A percentile compares a stretch with the other conserved stretches of the same genome.
Conservation (phyloP, 148 eudicot genomes). For the Bassia scoparia region DNA sequence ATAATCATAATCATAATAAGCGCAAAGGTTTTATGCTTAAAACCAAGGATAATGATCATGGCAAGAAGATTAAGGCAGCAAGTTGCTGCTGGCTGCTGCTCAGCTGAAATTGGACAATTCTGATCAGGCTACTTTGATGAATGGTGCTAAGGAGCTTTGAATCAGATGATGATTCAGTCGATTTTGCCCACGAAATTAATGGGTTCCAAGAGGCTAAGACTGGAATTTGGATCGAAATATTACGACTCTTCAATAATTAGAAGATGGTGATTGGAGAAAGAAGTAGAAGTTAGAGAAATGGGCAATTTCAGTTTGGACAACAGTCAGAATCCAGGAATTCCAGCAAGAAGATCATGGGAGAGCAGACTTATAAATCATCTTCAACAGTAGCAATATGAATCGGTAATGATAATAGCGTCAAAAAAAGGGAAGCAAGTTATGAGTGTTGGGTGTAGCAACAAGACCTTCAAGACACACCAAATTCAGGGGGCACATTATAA, state of each 20-base stretch:
- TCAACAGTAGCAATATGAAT: conserved; percentile 4
- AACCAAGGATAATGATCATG: not conserved
- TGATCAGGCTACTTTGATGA: conserved; percentile 69
- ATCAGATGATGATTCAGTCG: conserved; percentile 73
- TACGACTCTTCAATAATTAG: not conserved
- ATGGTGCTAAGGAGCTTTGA: conserved; percentile 63
- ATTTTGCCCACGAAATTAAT: conserved; percentile 34
- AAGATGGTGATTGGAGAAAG: conserved; percentile 27
- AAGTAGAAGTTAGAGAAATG: conserved; percentile 17
- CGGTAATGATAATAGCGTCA: not conserved
- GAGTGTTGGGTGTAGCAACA: conserved; percentile 52
- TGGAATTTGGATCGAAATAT: conserved; percentile 29
- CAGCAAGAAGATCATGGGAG: conserved; percentile 22
- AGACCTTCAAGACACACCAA: conserved; percentile 51
- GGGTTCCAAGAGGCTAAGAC: conserved; percentile 28
- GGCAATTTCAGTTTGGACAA: conserved; percentile 9
- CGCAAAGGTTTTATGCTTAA: conserved; percentile 11
- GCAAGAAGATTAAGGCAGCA: not conserved
- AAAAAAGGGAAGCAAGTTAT: conserved; percentile 39
- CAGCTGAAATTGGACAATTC: conserved; percentile 40
- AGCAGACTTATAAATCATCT: conserved; percentile 26
- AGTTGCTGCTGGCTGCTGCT: not conserved
- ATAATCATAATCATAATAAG: not conserved
- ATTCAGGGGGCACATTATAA: conserved; percentile 62
- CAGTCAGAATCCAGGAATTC: conserved; percentile 26